Evolutionary conservation across 345 rosid species (phyloP), one percentile per base, ranked within the genome.

Genomic region (rapeseed (Brassica napus)): DNA sequence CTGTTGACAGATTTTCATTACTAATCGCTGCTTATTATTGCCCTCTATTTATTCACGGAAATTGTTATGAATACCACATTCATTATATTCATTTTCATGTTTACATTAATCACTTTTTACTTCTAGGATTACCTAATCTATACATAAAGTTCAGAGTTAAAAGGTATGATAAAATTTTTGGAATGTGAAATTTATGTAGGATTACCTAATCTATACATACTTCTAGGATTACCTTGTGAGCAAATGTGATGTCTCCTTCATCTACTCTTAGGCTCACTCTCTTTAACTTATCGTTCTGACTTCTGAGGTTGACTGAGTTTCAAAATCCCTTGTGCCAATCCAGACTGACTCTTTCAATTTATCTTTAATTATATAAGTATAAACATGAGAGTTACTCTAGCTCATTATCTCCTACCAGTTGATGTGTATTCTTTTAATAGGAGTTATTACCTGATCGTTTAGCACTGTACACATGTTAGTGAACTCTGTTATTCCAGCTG

Each of bases 211-310:
- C 21, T 18, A 18, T 18, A 18, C 21, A 18, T 18, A 18, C 21
- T 18, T 18, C 21, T 18, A 18, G 21, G 21, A 18, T 1, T 12
- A 92, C 97, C 92, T 93, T 96, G 84, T 93, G 86, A 54, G 99
- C 97, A 80, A 91, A 95, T 58, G 85, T 78, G 77, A 93, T 76
- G 73, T 95, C 96, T 18, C 90, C 88, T 77, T 85, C 94, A 81
- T 91, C 96, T 32, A 88, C 87, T 76, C 89, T 90, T 8, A 93
- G 68, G 8, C 92, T 83, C 35, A 95, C 89, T 82, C 94, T 90
- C 70, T 77, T 90, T n/a, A 69, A 74, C 79, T 84, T 95, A 37
- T 89, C 96, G n/a, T 85, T 89, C 0, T 94, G 94, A 55, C 12
- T 85, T 89, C 0, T 94, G 94, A 55, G 88, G 85, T 15, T 85